These are phyloP conservation scores for Clavispora asparagi DNA, from an alignment of 805 yeast species.

Conservation along the genomic window DNA sequence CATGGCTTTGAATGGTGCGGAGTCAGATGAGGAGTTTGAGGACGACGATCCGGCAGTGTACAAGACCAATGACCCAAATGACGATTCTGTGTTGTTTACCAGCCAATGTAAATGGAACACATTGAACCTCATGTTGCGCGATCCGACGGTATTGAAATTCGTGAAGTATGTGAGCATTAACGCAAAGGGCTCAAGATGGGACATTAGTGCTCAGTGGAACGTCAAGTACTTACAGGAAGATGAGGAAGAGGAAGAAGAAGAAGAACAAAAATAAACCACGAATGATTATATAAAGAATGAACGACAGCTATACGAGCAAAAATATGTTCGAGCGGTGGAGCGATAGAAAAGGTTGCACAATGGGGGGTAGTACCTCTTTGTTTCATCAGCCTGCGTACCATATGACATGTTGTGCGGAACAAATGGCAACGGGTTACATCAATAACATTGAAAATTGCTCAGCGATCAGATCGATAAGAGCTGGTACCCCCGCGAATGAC, in stretches of 20 bases:
- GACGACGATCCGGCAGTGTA: conserved; percentile 86
- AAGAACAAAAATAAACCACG: neutral
- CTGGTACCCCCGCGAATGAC: too few relatives aligned
- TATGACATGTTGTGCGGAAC: too few relatives aligned
- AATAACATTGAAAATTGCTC: too few relatives aligned
- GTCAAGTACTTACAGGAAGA: conserved; percentile 47
- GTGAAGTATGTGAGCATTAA: conserved; percentile 84
- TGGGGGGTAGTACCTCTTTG: too few relatives aligned
- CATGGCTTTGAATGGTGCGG: conserved; percentile 58
- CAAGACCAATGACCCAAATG: conserved; percentile 46
- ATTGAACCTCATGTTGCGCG: conserved; percentile 72
- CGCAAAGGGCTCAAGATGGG: conserved; percentile 94
- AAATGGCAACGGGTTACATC: too few relatives aligned
- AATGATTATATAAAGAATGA: neutral
- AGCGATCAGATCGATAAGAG: too few relatives aligned
- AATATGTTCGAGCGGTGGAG: neutral
- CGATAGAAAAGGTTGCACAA: neutral
- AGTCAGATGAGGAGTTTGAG: conserved; percentile 41
- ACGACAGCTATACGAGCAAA: neutral
- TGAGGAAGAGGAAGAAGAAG: conserved; percentile 20
- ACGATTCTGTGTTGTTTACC: conserved; percentile 73
- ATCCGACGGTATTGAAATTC: conserved; percentile 81
- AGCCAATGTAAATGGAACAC: conserved; percentile 82
- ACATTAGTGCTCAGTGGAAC: conserved; percentile 74
- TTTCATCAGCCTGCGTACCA: too few relatives aligned